Evolutionary conservation across 805 yeast genomes (phyloP).

Genomic region (Barnettozyma salicaria): DNA sequence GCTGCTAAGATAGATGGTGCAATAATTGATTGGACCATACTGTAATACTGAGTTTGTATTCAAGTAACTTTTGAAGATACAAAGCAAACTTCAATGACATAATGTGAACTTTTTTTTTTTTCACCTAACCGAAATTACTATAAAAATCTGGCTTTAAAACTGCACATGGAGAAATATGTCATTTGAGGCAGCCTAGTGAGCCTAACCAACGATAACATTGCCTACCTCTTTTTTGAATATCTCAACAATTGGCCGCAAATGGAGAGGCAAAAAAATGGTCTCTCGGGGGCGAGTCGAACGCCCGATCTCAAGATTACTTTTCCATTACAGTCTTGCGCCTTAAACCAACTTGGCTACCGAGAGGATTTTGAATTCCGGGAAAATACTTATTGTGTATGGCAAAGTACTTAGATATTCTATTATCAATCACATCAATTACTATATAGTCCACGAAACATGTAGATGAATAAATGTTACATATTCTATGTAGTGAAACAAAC

Average conservation of each 20-base stretch:
- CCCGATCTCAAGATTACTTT: conserved; percentile 42
- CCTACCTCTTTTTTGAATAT: neutral
- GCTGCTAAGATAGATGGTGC: conserved; percentile 95
- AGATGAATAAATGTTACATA: neutral
- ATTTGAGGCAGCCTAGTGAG: too few relatives aligned
- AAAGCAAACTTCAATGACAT: neutral
- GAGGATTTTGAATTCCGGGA: conserved; percentile 21
- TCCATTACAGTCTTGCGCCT: conserved; percentile 40
- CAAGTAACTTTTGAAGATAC: too few relatives aligned
- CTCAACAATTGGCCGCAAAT: neutral
- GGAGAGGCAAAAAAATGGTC: conserved; percentile 23
- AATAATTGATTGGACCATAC: conserved; percentile 73
- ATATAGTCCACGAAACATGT: neutral
- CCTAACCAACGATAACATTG: too few relatives aligned
- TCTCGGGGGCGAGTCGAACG: conserved; percentile 48
- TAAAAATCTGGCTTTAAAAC: too few relatives aligned
- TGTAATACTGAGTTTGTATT: neutral
- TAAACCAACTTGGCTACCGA: conserved; percentile 42
- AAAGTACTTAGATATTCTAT: too few relatives aligned
- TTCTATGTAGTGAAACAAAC: neutral
- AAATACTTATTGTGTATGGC: too few relatives aligned
- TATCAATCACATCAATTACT: too few relatives aligned
- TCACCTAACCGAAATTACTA: neutral
- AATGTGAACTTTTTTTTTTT: neutral
- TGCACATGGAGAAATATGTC: too few relatives aligned